A percentile compares a stretch with the other conserved stretches of the same genome.
phyloP scores from a whole-genome alignment of 2,329 filamentous ascomycete genomes.

The Epichloe sylvatica region DNA sequence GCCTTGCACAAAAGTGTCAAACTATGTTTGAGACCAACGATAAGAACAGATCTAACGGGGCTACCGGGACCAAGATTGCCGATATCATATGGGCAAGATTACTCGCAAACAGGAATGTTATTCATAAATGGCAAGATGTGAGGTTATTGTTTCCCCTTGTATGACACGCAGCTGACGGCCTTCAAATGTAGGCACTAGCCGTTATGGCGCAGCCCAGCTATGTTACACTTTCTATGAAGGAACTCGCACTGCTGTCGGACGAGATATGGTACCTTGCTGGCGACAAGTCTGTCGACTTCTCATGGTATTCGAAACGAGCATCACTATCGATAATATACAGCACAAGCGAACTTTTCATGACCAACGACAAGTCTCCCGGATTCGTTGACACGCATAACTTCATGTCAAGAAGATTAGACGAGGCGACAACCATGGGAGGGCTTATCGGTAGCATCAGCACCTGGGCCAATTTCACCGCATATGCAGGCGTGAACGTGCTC shows the following conservation, averaged over 20 bases:
- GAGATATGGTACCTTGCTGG: constrained; percentile 85
- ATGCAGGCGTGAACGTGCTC: constrained; percentile 64
- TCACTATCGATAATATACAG: constrained; percentile 48
- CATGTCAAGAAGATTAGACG: constrained; percentile 58
- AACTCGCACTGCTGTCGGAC: constrained; percentile 72
- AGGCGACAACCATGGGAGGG: constrained; percentile 48
- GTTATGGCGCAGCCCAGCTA: constrained; percentile 78
- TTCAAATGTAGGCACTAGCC: constrained; percentile 53
- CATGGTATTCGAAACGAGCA: constrained; percentile 65
- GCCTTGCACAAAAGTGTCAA: constrained; percentile 31
- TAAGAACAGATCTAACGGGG: constrained; percentile 14
- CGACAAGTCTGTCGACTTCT: constrained; percentile 66
- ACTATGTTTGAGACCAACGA: constrained; percentile 23
- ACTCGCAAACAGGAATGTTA: constrained; percentile 56
- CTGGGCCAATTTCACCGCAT: constrained; percentile 72
- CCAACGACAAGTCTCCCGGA: constrained; percentile 62
- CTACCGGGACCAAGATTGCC: constrained; percentile 52
- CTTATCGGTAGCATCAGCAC: constrained; percentile 51
- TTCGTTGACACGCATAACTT: constrained; percentile 70
- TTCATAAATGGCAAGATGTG: constrained; percentile 78
- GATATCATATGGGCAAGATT: constrained; percentile 63
- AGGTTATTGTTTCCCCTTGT: neutral
- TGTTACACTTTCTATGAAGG: constrained; percentile 59
- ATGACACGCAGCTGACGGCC: neutral
- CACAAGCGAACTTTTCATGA: constrained; percentile 83